Evolutionary conservation across 176 grass and related monocot species (phyloP).

Genomic region (Aegilops bicornis): DNA sequence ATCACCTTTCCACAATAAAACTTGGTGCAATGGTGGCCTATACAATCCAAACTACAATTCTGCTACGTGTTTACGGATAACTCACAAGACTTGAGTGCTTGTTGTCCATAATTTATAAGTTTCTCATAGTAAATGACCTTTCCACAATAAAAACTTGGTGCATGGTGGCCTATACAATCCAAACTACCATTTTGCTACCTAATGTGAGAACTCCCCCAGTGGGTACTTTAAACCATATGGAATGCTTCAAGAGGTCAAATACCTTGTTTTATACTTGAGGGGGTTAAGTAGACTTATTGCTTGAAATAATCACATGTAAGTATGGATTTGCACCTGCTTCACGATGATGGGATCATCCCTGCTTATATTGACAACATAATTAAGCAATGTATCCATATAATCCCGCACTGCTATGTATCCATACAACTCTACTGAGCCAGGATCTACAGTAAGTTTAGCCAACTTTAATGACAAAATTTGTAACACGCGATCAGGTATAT

Average conservation of each 20-base stretch:
- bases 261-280: neutral
- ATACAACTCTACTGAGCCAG: neutral
- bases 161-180: too few relatives aligned
- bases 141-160: too few relatives aligned
- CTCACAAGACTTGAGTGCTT: too few relatives aligned
- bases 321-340: neutral
- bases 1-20: too few relatives aligned
- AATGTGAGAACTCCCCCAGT: too few relatives aligned
- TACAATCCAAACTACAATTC: too few relatives aligned
- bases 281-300: neutral
- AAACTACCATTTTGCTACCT: too few relatives aligned
- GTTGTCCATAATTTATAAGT: neutral
- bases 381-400: neutral
- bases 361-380: neutral
- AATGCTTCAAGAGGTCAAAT: neutral
- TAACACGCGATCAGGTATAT: neutral
- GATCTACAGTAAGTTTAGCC: neutral
- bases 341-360: constrained; percentile 1
- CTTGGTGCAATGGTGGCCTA: too few relatives aligned
- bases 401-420: neutral
- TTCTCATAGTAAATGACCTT: too few relatives aligned
- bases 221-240: neutral
- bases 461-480: constrained; percentile 17
- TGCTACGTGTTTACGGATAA: too few relatives aligned
- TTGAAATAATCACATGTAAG: neutral